phyloP scores from a whole-genome alignment of 805 yeast species.

The Starmerella davenportii region DNA sequence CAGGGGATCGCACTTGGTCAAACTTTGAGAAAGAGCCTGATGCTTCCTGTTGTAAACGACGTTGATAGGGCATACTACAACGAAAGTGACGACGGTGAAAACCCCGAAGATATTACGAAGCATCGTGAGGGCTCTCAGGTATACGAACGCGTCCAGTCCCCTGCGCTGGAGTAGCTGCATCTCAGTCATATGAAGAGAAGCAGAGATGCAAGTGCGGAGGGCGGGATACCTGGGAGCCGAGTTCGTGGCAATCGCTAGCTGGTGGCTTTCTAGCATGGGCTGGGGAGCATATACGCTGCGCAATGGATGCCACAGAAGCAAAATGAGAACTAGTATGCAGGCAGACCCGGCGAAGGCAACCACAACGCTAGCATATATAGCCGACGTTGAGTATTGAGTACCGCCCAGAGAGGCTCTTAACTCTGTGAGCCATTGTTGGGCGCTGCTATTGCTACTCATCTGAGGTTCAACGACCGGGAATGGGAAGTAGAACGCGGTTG shows the following conservation, averaged over 20 bases:
- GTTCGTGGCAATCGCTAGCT: not conserved
- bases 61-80: slow-evolving; percentile 24
- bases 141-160: slow-evolving; percentile 25
- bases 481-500: too few species aligned
- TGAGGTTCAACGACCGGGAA: too few species aligned
- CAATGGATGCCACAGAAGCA: slow-evolving; percentile 21
- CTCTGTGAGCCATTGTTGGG: too few species aligned
- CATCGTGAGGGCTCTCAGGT: slow-evolving; percentile 21
- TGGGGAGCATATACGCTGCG: slow-evolving; percentile 22
- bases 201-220: slow-evolving; percentile 16
- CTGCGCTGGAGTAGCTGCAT: slow-evolving; percentile 16
- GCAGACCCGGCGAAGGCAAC: slow-evolving; percentile 23
- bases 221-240: not conserved
- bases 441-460: too few species aligned
- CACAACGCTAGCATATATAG: slow-evolving; percentile 24
- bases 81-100: slow-evolving; percentile 21
- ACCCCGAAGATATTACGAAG: slow-evolving; percentile 20
- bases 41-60: slow-evolving; percentile 20
- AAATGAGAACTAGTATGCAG: slow-evolving; percentile 16
- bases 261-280: slow-evolving; percentile 2
- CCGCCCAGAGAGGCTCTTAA: slow-evolving; percentile 16
- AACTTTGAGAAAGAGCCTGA: slow-evolving; percentile 13
- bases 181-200: slow-evolving; percentile 14
- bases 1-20: slow-evolving; percentile 21
- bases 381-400: slow-evolving; percentile 19